Conservation (phyloP, 768 basidiomycete species). For the Favolaschia claudopus region DNA sequence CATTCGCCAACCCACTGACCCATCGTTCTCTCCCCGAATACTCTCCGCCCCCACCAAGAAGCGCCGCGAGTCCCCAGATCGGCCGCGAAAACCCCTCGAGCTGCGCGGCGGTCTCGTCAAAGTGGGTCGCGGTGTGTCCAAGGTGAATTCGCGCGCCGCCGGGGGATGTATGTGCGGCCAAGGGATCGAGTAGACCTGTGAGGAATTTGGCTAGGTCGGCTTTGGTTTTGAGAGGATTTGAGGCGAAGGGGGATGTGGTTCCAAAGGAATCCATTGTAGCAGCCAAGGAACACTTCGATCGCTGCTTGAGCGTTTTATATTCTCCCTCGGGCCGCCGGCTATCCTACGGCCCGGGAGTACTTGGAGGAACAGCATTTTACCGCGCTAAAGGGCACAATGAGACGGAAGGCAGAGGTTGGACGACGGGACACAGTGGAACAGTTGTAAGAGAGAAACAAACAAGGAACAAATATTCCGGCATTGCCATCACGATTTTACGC, state of each 20-base stretch:
- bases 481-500: slow-evolving; percentile 2
- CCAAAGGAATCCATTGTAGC: slow-evolving; percentile 43
- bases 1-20: slow-evolving; percentile 70
- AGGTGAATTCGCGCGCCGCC: slow-evolving; percentile 77
- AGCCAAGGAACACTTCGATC: neutral
- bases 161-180: slow-evolving; percentile 73
- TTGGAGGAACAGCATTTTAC: too few relatives aligned
- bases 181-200: slow-evolving; percentile 66
- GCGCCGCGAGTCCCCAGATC: slow-evolving; percentile 75
- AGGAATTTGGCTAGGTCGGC: slow-evolving; percentile 66
- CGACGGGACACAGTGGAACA: too few relatives aligned
- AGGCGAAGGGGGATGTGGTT: slow-evolving; percentile 51
- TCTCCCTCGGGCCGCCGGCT: too few relatives aligned
- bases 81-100: slow-evolving; percentile 82
- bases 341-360: too few relatives aligned
- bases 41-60: slow-evolving; percentile 68
- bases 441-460: too few relatives aligned
- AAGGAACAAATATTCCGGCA: too few relatives aligned
- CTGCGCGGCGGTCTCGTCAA: slow-evolving; percentile 74
- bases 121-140: slow-evolving; percentile 75
- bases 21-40: slow-evolving; percentile 69
- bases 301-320: too few relatives aligned
- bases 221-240: slow-evolving; percentile 69
- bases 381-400: too few relatives aligned
- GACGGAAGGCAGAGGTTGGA: too few relatives aligned